Evolutionary conservation across 805 yeast species (phyloP).

Genomic region (Starmerella bombi): DNA sequence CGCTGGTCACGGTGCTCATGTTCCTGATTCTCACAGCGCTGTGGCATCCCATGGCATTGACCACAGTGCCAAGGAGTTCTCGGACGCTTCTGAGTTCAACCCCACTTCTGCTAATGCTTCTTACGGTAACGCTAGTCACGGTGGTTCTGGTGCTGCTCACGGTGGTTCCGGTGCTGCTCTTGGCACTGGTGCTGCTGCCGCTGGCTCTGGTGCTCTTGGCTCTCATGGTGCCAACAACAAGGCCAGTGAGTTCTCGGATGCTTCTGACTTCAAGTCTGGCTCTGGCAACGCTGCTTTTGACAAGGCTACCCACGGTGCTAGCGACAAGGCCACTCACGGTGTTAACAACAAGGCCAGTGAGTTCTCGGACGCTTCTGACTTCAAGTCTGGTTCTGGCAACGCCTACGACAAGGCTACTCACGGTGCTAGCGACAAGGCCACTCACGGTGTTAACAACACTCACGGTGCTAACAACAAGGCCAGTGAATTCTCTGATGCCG

Average conservation of each 20-base stretch:
- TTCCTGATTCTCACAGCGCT: no score
- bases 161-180: no score
- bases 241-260: no score
- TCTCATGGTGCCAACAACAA: background rate
- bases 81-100: no score
- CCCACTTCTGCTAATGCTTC: no score
- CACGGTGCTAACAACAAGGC: no score
- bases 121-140: background rate
- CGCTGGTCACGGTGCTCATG: background rate
- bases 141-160: no score
- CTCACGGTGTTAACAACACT: background rate
- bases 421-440: background rate
- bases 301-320: background rate
- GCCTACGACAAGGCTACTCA: background rate
- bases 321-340: background rate
- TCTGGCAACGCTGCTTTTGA: background rate
- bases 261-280: no score
- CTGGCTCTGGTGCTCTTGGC: background rate
- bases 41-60: no score
- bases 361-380: background rate
- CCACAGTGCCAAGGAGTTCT: no score
- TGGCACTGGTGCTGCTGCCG: background rate
- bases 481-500: no score
- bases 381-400: background rate
- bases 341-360: background rate